Percentiles rank a stretch among this genome's conserved stretches.
Conservation (phyloP, 202 grass and related monocot genomes). For the Saccharum hybrid region DNA sequence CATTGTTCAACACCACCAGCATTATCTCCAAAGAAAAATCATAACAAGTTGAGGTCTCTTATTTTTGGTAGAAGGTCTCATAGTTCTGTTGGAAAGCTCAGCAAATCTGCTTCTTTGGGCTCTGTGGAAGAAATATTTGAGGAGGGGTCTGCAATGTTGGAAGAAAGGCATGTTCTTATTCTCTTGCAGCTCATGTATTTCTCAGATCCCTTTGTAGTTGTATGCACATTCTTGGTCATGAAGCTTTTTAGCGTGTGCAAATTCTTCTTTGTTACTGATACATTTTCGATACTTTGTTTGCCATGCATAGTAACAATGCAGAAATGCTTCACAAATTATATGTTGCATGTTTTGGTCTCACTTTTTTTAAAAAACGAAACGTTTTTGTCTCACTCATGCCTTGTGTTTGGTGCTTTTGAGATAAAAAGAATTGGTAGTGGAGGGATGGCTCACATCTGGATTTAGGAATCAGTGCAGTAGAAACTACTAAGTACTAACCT, state of each 20-base stretch:
- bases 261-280: conserved; percentile 16
- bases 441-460: background rate
- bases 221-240: conserved; percentile 23
- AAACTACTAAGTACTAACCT: background rate
- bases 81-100: conserved; percentile 63
- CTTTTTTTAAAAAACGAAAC: too few relatives aligned
- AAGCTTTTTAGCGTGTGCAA: conserved; percentile 1
- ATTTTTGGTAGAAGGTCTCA: conserved; percentile 73
- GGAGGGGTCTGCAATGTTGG: conserved; percentile 91
- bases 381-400: background rate
- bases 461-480: background rate
- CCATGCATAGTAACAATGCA: background rate
- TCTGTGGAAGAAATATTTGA: conserved; percentile 93
- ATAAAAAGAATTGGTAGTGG: background rate
- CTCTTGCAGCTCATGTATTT: conserved; percentile 32
- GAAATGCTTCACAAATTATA: background rate
- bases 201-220: background rate
- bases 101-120: conserved; percentile 59
- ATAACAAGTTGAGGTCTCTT: conserved; percentile 76
- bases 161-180: conserved; percentile 75
- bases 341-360: background rate
- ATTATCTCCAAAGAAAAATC: conserved; percentile 73
- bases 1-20: conserved; percentile 58
- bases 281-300: background rate
- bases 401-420: conserved; percentile 6